These are phyloP conservation scores for Raffaelea arxii DNA, from an alignment of 2,329 filamentous ascomycete species.

Conservation along the genomic window DNA sequence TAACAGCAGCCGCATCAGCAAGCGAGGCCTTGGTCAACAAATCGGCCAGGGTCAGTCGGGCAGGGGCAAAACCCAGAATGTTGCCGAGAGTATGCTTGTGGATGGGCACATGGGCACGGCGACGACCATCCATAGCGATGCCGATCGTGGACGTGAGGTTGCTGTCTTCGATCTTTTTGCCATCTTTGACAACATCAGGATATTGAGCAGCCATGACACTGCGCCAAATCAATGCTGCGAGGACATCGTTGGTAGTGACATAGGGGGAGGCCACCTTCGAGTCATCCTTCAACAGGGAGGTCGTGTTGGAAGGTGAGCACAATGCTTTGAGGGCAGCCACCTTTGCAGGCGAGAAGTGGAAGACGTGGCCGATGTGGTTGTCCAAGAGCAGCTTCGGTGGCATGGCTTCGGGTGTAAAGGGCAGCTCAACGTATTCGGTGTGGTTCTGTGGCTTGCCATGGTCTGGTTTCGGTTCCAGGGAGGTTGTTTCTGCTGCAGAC, in stretches of 20 bases:
- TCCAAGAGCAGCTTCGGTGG: not conserved
- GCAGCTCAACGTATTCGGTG: constrained; percentile 1
- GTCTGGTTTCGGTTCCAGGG: not conserved
- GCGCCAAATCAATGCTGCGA: constrained; percentile 2
- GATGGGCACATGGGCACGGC: not conserved
- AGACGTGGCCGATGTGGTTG: constrained; percentile 1
- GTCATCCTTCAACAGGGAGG: too few species aligned
- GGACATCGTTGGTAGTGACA: constrained; percentile 1
- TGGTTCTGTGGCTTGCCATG: not conserved
- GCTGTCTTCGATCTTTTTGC: not conserved
- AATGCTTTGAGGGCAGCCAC: not conserved
- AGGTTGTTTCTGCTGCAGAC: too few species aligned
- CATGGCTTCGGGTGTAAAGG: not conserved
- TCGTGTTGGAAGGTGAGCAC: not conserved
- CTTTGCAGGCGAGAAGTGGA: constrained; percentile 2
- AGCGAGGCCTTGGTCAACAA: not conserved
- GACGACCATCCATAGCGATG: not conserved
- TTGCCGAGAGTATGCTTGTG: constrained; percentile 3
- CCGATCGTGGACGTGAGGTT: not conserved
- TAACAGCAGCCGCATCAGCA: not conserved
- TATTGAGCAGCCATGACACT: not conserved
- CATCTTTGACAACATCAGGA: not conserved
- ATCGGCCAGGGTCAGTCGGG: not conserved
- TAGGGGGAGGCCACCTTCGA: not conserved
- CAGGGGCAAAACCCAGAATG: constrained; percentile 2